These are phyloP conservation scores for Globisporangium polare DNA, from an alignment of 352 stramenopile species.

Conservation along the genomic window DNA sequence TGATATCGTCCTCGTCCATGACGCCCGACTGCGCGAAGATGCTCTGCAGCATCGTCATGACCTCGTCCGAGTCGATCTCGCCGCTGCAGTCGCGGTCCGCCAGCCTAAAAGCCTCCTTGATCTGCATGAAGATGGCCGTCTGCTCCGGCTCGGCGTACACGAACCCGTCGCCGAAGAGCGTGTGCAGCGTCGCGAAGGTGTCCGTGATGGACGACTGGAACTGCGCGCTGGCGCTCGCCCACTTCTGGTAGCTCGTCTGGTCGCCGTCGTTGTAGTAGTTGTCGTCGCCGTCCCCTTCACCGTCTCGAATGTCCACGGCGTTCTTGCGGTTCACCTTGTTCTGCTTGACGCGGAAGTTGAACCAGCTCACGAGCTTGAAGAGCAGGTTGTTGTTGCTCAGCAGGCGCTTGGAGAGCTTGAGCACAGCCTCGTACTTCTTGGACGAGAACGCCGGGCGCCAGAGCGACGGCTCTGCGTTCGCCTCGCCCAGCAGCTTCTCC, in stretches of 20 bases:
- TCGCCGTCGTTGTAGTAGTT: conserved; percentile 16
- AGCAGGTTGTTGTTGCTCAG: conserved; percentile 82
- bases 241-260: conserved; percentile 35
- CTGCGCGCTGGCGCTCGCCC: conserved; percentile 44
- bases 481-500: conserved; percentile 50
- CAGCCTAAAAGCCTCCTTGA: conserved; percentile 80
- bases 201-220: conserved; percentile 51
- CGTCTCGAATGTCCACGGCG: conserved; percentile 52
- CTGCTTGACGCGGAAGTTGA: conserved; percentile 54
- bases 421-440: conserved; percentile 66
- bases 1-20: conserved; percentile 62
- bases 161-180: conserved; percentile 72
- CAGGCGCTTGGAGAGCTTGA: conserved; percentile 53
- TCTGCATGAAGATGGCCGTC: conserved; percentile 84
- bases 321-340: conserved; percentile 34
- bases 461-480: conserved; percentile 53
- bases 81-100: conserved; percentile 78
- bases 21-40: conserved; percentile 73
- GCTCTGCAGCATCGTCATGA: conserved; percentile 61
- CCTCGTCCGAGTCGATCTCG: conserved; percentile 76
- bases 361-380: conserved; percentile 77
- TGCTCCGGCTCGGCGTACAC: conserved; percentile 74
- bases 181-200: conserved; percentile 68
- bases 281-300: conserved; percentile 16
- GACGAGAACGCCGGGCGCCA: conserved; percentile 70